phyloP scores from a whole-genome alignment of 1,284 basidiomycete genomes.

The Jaminaea rosea region DNA sequence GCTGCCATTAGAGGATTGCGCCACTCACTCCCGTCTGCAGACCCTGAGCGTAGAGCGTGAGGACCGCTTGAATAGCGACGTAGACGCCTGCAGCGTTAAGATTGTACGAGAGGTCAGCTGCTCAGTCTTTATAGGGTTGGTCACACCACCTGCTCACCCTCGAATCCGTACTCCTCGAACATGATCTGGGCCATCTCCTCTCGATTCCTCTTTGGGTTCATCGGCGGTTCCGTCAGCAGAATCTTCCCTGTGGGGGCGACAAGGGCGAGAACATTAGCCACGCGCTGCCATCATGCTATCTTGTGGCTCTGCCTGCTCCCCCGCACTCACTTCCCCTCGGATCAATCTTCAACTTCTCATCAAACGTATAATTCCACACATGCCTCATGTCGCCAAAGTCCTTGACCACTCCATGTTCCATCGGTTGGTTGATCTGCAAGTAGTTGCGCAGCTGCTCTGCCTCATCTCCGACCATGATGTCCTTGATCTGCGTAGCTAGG shows the following conservation, averaged over 20 bases:
- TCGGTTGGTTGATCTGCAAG: constrained; percentile 93
- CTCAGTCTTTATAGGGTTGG: too few species aligned
- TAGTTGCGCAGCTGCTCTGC: constrained; percentile 88
- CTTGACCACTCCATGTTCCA: constrained; percentile 97
- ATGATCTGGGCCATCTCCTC: constrained; percentile 94
- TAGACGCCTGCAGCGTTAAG: too few species aligned
- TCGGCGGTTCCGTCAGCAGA: constrained; percentile 94
- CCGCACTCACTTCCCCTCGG: constrained; percentile 72
- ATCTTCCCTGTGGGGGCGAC: too few species aligned
- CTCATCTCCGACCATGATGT: constrained; percentile 96
- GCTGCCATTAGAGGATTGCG: background rate
- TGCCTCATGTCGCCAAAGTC: constrained; percentile 99
- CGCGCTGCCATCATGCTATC: too few species aligned
- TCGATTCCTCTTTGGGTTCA: constrained; percentile 92
- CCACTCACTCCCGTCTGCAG: constrained; percentile 41
- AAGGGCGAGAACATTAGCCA: too few species aligned
- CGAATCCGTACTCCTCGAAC: constrained; percentile 98
- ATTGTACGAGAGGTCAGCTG: too few species aligned
- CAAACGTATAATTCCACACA: constrained; percentile 96
- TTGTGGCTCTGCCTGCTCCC: too few species aligned
- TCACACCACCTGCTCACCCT: too few species aligned
- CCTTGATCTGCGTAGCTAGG: constrained; percentile 54
- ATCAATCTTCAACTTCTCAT: constrained; percentile 85
- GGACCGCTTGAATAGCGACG: constrained; percentile 94
- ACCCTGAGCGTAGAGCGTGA: constrained; percentile 97